phyloP scores from a whole-genome alignment of 176 grass and related monocot genomes.

The Triticum monococcum region DNA sequence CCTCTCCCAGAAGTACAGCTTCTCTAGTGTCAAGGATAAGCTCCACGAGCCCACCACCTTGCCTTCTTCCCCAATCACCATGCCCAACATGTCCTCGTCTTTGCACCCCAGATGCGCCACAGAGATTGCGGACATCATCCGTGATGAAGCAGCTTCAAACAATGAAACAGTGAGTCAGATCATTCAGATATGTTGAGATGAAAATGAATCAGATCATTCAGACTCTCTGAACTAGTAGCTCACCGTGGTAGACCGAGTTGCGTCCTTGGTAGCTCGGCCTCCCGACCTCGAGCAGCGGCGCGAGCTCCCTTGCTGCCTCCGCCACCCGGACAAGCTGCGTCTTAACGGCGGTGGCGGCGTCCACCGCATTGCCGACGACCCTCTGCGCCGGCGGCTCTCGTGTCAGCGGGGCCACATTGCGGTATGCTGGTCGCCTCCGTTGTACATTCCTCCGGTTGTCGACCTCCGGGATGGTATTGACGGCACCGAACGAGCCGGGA shows the following conservation, averaged over 20 bases:
- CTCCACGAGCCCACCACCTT: conserved; percentile 31
- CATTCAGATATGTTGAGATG: neutral
- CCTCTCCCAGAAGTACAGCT: conserved; percentile 93
- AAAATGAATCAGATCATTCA: neutral
- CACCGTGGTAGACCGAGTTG: conserved; percentile 58
- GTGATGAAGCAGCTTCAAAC: conserved; percentile 54
- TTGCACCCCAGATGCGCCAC: conserved; percentile 43
- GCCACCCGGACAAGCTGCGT: conserved; percentile 56
- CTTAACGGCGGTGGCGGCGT: conserved; percentile 59
- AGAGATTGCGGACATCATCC: conserved; percentile 53
- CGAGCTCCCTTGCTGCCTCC: conserved; percentile 51
- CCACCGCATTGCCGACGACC: conserved; percentile 7
- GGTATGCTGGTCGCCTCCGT: conserved; percentile 4
- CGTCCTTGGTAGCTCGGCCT: conserved; percentile 51
- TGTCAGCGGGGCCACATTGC: neutral
- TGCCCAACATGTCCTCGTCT: conserved; percentile 42
- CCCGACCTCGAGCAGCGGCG: conserved; percentile 68
- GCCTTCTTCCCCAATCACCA: conserved; percentile 34
- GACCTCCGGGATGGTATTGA: neutral
- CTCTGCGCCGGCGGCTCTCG: neutral
- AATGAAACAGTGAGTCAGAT: conserved; percentile 23
- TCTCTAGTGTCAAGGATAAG: conserved; percentile 69
- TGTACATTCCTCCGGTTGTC: conserved; percentile 22
- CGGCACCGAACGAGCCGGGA: conserved; percentile 32
- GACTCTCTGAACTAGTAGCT: conserved; percentile 19